Evolutionary conservation across 176 grass and related monocot species (phyloP), one percentile per base, ranked within the genome.

Genomic region (Miscanthus lutarioriparius): DNA sequence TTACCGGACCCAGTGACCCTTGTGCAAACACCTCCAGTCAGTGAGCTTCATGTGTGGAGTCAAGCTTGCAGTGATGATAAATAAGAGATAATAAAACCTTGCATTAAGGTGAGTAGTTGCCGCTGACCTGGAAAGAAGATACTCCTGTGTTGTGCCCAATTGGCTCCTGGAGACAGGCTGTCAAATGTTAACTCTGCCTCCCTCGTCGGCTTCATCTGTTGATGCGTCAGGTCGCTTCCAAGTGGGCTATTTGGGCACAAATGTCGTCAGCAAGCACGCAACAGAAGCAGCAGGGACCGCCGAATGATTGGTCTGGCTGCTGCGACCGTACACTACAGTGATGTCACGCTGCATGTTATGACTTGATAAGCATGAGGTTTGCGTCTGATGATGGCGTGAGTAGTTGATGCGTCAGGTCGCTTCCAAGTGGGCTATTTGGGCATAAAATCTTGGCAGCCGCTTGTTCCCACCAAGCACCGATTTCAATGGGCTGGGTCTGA

Each of bases 131-230:
- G 17, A 3, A 47, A 47, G 4, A 73, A 9, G 70, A 27, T 19
- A 8, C n/a, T 20, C 16, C 5, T 28, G 44, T 14, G 10, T 1
- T 44, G 43, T 25, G 53, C n/a, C 14, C 12, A 22, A 20, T 59
- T 11, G 3, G 22, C 20, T 14, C 51, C 49, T 77, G 33, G 49
- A 77, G 53, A 58, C 33, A 40, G 11, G 22, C 23, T 40, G 75
- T 62, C 54, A 40, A 77, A 63, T 78, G 75, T 63, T 33, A 41
- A 3, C 23, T 78, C 76, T 64, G n/a, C 33, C 20, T 33, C 56
- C 56, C 36, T 78, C 1, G 13, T 4, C 53, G 0, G 19, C 54
- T 37, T 23, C 74, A 56, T 76, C 20, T 37, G 33, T 32, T 37
- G 75, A 8, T 36, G 53, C 53, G n/a, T 12, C 20, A 39, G 9